Conservation (phyloP, 805 yeast genomes). For the Saccharomycopsis microspora region DNA sequence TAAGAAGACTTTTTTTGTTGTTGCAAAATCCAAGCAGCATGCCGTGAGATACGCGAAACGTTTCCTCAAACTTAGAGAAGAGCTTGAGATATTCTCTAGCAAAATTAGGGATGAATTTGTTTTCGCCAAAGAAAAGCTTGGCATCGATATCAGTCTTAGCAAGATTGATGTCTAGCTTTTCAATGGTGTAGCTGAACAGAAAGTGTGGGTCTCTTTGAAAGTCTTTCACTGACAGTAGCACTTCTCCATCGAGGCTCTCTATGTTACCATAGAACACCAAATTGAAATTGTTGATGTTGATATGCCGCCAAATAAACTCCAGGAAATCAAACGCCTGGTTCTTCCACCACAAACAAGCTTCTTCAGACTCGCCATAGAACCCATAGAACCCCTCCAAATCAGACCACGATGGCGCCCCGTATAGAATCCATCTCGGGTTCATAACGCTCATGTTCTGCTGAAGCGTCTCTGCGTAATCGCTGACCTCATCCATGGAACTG, state of each 20-base stretch:
- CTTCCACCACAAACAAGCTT: constrained; percentile 31
- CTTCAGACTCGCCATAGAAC: constrained; percentile 21
- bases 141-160: background rate
- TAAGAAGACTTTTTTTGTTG: background rate
- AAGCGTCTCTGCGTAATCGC: constrained; percentile 28
- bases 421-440: constrained; percentile 30
- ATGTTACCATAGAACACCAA: background rate
- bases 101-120: constrained; percentile 12
- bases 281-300: constrained; percentile 15
- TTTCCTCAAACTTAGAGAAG: background rate
- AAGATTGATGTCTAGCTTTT: constrained; percentile 2
- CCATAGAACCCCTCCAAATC: constrained; percentile 10
- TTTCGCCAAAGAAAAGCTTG: background rate
- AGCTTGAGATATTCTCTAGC: background rate
- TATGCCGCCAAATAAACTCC: constrained; percentile 21
- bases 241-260: background rate
- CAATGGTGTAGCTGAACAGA: constrained; percentile 29
- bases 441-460: constrained; percentile 25
- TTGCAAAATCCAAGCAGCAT: constrained; percentile 8
- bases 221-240: background rate
- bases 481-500: constrained; percentile 38
- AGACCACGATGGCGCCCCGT: constrained; percentile 28
- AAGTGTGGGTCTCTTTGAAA: constrained; percentile 28
- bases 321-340: constrained; percentile 27
- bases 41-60: background rate